phyloP scores from a whole-genome alignment of 1,139 yeast genomes.

The Saccharomycopsis phalli region DNA sequence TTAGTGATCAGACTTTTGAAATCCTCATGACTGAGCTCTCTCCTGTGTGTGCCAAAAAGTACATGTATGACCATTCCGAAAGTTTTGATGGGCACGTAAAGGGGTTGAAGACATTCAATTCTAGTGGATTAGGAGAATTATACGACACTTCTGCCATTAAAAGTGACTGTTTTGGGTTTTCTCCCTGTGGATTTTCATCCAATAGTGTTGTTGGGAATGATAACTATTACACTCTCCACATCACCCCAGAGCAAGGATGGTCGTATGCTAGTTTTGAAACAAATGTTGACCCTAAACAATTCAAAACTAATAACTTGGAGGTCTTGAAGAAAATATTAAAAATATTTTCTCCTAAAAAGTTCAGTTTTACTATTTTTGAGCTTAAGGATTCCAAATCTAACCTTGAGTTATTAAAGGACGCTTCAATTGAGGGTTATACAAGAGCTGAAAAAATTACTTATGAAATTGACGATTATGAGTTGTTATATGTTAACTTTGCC shows the following conservation, averaged over 20 bases:
- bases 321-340: slow-evolving; percentile 50
- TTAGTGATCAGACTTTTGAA: slow-evolving; percentile 73
- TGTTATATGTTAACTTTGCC: slow-evolving; percentile 32
- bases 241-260: slow-evolving; percentile 92
- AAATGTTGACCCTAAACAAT: slow-evolving; percentile 49
- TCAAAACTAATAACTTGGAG: slow-evolving; percentile 38
- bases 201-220: slow-evolving; percentile 61
- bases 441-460: slow-evolving; percentile 63
- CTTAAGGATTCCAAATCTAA: slow-evolving; percentile 26
- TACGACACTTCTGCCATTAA: slow-evolving; percentile 35
- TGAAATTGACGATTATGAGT: slow-evolving; percentile 53
- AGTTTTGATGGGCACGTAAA: slow-evolving; percentile 56
- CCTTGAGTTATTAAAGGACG: slow-evolving; percentile 27
- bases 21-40: slow-evolving; percentile 83
- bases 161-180: slow-evolving; percentile 78
- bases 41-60: slow-evolving; percentile 48
- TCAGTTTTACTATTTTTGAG: slow-evolving; percentile 62
- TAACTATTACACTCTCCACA: slow-evolving; percentile 82
- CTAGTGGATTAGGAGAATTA: slow-evolving; percentile 51
- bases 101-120: slow-evolving; percentile 59
- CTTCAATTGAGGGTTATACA: slow-evolving; percentile 43
- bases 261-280: slow-evolving; percentile 95
- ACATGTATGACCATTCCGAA: slow-evolving; percentile 33
- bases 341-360: slow-evolving; percentile 68
- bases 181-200: slow-evolving; percentile 96